These are phyloP conservation scores for Lactuca sativa DNA, from an alignment of 129 eudicot species.

Conservation along the genomic window DNA sequence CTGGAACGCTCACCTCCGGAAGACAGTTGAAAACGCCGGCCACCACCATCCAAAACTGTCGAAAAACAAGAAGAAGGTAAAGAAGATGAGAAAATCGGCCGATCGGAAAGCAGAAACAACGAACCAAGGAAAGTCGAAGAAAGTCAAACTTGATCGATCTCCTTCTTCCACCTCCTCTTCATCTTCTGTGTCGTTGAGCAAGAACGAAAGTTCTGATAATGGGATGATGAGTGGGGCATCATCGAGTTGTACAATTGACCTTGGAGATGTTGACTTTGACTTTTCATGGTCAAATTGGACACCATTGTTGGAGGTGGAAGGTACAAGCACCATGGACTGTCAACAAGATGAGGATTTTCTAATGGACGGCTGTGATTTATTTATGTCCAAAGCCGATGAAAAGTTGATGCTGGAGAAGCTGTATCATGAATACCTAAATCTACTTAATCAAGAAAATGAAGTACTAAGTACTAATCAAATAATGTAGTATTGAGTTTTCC, in stretches of 20 bases:
- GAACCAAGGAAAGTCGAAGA: conserved; percentile 12
- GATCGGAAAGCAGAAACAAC: conserved; percentile 1
- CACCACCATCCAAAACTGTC: neutral
- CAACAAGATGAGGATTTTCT: neutral
- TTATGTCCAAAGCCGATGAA: conserved; percentile 22
- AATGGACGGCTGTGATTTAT: conserved; percentile 19
- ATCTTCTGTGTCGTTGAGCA: neutral
- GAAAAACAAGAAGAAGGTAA: neutral
- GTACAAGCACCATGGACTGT: conserved; percentile 8
- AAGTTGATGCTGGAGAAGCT: conserved; percentile 25
- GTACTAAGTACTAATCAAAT: neutral
- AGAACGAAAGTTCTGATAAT: conserved; percentile 6
- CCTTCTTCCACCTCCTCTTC: conserved; percentile 6
- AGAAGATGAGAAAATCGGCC: neutral
- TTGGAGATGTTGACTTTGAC: conserved; percentile 22
- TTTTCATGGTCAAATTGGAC: conserved; percentile 25
- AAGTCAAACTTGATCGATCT: conserved; percentile 14
- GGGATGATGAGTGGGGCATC: conserved; percentile 20
- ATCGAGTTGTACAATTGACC: conserved; percentile 21
- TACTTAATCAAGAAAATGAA: conserved; percentile 17
- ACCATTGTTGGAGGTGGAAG: conserved; percentile 23
- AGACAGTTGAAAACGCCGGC: neutral
- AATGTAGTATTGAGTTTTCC: neutral
- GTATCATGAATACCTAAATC: conserved; percentile 20
- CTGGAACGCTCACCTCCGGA: conserved; percentile 42